Base-by-base conservation (phyloP, 176 grass and related monocot species). In the Triticum urartu region DNA sequence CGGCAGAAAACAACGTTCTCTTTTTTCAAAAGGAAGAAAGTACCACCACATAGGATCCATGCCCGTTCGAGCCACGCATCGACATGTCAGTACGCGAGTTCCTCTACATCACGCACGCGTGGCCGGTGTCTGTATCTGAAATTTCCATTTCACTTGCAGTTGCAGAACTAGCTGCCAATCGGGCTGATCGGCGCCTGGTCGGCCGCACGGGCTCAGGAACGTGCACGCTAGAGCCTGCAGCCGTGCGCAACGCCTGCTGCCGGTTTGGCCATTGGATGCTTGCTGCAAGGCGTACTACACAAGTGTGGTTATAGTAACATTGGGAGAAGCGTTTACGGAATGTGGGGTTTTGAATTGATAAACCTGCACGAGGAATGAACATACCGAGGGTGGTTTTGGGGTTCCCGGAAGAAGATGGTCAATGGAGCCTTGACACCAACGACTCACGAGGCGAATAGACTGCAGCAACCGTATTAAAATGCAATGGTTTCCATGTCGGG, bases 21-120 rank as follows among this genome's bases (percentile, higher is more conserved):
- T 12, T 24, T 72, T 72, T 74, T 74, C 40, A 28, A 48, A 74
- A 7, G 22, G 22, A 47, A 48, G 5, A 15, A 17, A 26, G 68
- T 40, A 68, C 64, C 10, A 54, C 5, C 2, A 9, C 85, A 81
- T 88, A 81, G 81, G 89, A 88, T 91, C 76, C 85, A 33, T 87
- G 66, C 80, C 34, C 20, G 67, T 83, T 87, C 83, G 78, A 56
- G 73, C 72, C 66, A 6, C 33, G 59, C 59, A 38, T 24, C 7
- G 59, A 35, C 81, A 72, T 73, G 70, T 74, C 56, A 10, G 54
- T 42, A 11, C 26, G 4, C 11, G 32, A 38, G 64, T 69, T 69
- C 5, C 15, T 18, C 81, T n/a, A 10, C 24, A 26, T 42, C 20
- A 14, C 9, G 38, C n/a, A 66, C 18, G 4, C 18, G 63, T 45